Conservation (phyloP, 1,139 yeast species). For the Debaryomyces fabryi region DNA sequence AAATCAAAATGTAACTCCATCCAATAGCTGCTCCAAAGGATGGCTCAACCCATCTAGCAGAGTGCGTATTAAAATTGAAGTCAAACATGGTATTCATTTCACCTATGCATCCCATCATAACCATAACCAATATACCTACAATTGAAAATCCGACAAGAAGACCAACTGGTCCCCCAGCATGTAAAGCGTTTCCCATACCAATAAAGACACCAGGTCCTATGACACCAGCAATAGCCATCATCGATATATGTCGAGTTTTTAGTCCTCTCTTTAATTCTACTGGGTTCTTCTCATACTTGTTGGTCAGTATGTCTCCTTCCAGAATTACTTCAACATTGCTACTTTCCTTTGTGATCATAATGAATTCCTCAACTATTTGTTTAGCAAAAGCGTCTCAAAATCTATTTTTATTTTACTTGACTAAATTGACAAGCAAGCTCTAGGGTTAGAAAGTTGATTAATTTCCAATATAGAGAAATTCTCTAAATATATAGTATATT, state of each 20-base stretch:
- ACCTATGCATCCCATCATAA: slow-evolving; percentile 21
- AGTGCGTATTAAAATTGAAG: slow-evolving; percentile 10
- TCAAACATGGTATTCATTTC: slow-evolving; percentile 15
- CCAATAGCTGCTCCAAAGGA: too few relatives aligned
- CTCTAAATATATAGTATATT: neutral
- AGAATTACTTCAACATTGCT: neutral
- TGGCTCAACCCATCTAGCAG: too few relatives aligned
- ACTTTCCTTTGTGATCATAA: neutral
- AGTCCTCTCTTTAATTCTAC: slow-evolving; percentile 14
- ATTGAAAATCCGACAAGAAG: slow-evolving; percentile 8
- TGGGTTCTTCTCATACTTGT: neutral
- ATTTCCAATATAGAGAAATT: neutral
- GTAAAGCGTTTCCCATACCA: slow-evolving; percentile 20
- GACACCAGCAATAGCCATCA: slow-evolving; percentile 18
- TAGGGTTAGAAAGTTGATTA: neutral
- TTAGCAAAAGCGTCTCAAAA: neutral
- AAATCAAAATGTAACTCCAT: too few relatives aligned
- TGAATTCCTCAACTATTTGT: neutral
- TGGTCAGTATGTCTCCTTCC: neutral
- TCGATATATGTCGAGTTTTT: slow-evolving; percentile 22
- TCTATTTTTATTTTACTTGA: too few relatives aligned
- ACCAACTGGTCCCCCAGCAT: slow-evolving; percentile 10
- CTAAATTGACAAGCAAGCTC: too few relatives aligned
- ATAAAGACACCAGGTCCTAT: slow-evolving; percentile 27
- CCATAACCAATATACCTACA: slow-evolving; percentile 18